Conservation (phyloP, 768 basidiomycete species). For the Suillus sp. region DNA sequence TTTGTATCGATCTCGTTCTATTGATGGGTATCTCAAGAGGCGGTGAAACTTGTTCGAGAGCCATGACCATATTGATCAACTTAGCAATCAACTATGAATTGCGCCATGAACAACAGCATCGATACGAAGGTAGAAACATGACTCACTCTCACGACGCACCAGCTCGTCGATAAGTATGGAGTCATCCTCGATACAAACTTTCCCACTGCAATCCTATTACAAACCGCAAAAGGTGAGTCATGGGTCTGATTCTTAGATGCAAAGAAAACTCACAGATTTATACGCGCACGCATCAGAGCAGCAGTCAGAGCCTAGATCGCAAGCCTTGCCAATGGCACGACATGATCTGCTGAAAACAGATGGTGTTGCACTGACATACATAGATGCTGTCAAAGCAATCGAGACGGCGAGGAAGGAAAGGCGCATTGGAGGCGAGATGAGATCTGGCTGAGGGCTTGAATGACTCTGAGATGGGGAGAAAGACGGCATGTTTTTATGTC, state of each 20-base stretch:
- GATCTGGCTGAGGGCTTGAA: not conserved
- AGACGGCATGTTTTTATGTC: not conserved
- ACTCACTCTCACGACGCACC: not conserved
- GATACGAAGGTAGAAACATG: not conserved
- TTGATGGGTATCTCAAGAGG: not conserved
- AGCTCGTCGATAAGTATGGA: not conserved
- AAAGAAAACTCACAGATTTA: not conserved
- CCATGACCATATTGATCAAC: not conserved
- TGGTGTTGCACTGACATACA: not conserved
- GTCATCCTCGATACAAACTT: not conserved
- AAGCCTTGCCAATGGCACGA: not conserved
- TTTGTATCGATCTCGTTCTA: not conserved
- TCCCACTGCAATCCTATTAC: not conserved
- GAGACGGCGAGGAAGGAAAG: not conserved
- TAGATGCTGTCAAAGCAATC: not conserved
- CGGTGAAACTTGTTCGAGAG: not conserved
- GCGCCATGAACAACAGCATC: not conserved
- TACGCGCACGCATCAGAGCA: not conserved
- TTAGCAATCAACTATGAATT: not conserved
- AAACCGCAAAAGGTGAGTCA: not conserved
- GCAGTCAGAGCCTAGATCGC: not conserved
- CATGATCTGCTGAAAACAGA: not conserved
- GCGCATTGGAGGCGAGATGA: not conserved
- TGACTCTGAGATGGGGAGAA: not conserved
- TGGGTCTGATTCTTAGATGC: not conserved